Evolutionary conservation across 78 protist genomes (phyloP).

Genomic region (Speleostelium caveatum): DNA sequence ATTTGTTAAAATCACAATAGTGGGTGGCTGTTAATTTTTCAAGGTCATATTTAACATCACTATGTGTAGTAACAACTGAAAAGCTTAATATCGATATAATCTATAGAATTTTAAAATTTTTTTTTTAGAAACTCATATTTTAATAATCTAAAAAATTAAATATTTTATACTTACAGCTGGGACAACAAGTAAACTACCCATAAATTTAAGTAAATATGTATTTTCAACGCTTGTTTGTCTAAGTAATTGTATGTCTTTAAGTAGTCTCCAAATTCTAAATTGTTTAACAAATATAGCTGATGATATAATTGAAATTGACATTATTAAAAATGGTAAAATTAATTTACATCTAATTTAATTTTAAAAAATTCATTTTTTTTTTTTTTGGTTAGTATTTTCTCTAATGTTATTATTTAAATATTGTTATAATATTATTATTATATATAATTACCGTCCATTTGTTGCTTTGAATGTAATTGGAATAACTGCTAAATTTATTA

Average conservation of each 20-base stretch:
- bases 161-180: conserved; percentile 31
- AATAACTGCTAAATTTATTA: neutral
- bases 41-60: neutral
- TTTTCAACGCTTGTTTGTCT: conserved; percentile 61
- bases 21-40: conserved; percentile 1
- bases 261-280: conserved; percentile 58
- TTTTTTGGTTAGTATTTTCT: no score
- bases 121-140: neutral
- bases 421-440: no score
- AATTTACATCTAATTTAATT: conserved; percentile 13
- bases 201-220: conserved; percentile 40
- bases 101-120: neutral
- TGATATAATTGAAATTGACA: neutral
- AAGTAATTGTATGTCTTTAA: conserved; percentile 50
- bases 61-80: neutral
- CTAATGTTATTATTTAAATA: no score
- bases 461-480: neutral
- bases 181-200: conserved; percentile 19
- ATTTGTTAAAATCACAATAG: conserved; percentile 10
- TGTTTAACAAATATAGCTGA: conserved; percentile 50
- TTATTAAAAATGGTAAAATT: conserved; percentile 4
- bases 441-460: no score
- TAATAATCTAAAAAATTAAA: neutral
- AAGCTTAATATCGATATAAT: neutral
- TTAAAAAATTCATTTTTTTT: no score